Percentiles rank a stretch among this genome's conserved stretches.
Conservation (phyloP, 169 alveolate genomes). For the Plasmodium falciparum region DNA sequence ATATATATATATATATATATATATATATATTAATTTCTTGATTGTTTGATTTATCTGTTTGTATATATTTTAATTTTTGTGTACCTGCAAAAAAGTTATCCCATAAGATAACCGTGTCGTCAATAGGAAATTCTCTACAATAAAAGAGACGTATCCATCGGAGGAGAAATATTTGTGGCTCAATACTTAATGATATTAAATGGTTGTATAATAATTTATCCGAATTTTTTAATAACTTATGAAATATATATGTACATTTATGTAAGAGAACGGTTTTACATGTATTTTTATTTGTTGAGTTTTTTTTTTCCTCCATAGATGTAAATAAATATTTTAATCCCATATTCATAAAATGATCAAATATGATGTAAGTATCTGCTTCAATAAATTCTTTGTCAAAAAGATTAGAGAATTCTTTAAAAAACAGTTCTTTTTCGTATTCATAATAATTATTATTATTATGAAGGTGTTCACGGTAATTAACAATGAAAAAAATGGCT, state of each 20-base stretch:
- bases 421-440: conserved; percentile 12
- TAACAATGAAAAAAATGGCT: conserved; percentile 82
- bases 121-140: conserved; percentile 86
- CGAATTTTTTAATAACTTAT: conserved; percentile 78
- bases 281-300: conserved; percentile 31
- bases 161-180: conserved; percentile 85
- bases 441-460: neutral
- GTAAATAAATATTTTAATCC: conserved; percentile 87
- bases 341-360: conserved; percentile 84
- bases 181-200: conserved; percentile 80
- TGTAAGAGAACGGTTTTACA: conserved; percentile 82
- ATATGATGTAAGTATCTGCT: conserved; percentile 88
- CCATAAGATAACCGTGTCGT: conserved; percentile 84
- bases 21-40: neutral
- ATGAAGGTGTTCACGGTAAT: conserved; percentile 67
- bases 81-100: conserved; percentile 79
- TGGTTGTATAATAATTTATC: conserved; percentile 79
- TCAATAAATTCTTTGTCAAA: conserved; percentile 80
- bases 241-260: conserved; percentile 83
- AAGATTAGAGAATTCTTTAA: conserved; percentile 38
- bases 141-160: conserved; percentile 89
- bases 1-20: neutral
- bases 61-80: neutral
- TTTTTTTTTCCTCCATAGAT: conserved; percentile 75
- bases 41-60: too few species aligned